These are phyloP conservation scores for Daldinia caldariorum DNA, from an alignment of 495 filamentous ascomycete genomes.

Conservation along the genomic window DNA sequence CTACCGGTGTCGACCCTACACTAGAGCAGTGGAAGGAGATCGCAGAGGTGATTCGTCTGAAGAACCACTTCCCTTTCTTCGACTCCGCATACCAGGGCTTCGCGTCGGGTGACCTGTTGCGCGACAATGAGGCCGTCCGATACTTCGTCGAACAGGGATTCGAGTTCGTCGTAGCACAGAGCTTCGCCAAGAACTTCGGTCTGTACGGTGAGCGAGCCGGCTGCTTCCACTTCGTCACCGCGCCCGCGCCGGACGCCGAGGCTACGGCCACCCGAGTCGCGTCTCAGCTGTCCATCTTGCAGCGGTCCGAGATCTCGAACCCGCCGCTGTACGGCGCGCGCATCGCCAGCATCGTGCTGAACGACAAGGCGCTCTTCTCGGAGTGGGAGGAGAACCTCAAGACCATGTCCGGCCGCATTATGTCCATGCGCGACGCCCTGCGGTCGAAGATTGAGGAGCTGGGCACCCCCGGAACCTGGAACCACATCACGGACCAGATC, in stretches of 20 bases:
- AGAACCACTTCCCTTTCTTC: conserved; percentile 97
- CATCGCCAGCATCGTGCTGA: conserved; percentile 84
- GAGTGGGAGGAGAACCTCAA: conserved; percentile 93
- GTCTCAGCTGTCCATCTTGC: conserved; percentile 91
- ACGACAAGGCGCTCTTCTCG: conserved; percentile 82
- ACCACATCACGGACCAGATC: conserved; percentile 97
- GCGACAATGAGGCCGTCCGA: conserved; percentile 89
- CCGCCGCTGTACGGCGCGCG: conserved; percentile 93
- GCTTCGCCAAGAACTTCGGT: conserved; percentile 99
- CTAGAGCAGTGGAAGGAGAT: conserved; percentile 93
- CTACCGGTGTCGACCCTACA: conserved; percentile 95
- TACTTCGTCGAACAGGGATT: conserved; percentile 96
- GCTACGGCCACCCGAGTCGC: conserved; percentile 73
- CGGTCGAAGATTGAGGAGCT: conserved; percentile 79
- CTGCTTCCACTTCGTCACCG: conserved; percentile 93
- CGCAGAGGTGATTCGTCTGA: conserved; percentile 74
- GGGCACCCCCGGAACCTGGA: conserved; percentile 89
- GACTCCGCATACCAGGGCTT: conserved; percentile 99
- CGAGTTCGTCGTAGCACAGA: conserved; percentile 94
- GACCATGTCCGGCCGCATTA: conserved; percentile 95
- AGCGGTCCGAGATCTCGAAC: conserved; percentile 96
- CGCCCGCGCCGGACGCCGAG: conserved; percentile 71
- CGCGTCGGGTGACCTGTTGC: conserved; percentile 85
- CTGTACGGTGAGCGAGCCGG: conserved; percentile 96
- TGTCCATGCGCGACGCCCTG: conserved; percentile 82